These are phyloP conservation scores for Corymbia citriodora DNA, from an alignment of 441 rosid species.

Conservation along the genomic window DNA sequence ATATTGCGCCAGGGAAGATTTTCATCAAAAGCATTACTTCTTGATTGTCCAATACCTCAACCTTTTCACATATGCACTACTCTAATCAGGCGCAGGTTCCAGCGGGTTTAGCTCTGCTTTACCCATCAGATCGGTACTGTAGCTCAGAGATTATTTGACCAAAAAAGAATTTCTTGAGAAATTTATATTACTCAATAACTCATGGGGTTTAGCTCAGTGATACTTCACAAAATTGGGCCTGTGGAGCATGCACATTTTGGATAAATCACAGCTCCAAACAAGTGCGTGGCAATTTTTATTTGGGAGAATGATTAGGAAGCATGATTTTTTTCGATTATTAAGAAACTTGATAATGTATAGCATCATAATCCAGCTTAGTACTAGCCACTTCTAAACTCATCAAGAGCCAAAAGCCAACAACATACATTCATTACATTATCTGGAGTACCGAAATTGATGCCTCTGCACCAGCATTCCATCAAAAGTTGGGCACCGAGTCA, in stretches of 20 bases:
- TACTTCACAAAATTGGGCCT: not conserved
- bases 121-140: not conserved
- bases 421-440: not conserved
- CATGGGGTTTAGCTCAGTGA: not conserved
- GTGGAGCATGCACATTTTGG: not conserved
- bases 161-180: not conserved
- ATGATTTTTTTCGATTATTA: not conserved
- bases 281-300: not conserved
- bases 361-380: not conserved
- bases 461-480: not conserved
- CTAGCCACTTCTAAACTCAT: not conserved
- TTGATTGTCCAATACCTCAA: not conserved
- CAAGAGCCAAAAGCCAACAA: not conserved
- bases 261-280: not conserved
- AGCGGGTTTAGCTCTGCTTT: not conserved
- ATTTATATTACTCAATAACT: not conserved
- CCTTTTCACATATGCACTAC: not conserved
- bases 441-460: not conserved
- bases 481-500: constrained; percentile 9
- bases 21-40: not conserved
- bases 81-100: not conserved
- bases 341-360: not conserved
- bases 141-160: not conserved
- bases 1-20: not conserved
- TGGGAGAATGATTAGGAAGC: not conserved